Base-by-base conservation (phyloP, 208 protist genomes). In the Acanthamoeba lenticulata region DNA sequence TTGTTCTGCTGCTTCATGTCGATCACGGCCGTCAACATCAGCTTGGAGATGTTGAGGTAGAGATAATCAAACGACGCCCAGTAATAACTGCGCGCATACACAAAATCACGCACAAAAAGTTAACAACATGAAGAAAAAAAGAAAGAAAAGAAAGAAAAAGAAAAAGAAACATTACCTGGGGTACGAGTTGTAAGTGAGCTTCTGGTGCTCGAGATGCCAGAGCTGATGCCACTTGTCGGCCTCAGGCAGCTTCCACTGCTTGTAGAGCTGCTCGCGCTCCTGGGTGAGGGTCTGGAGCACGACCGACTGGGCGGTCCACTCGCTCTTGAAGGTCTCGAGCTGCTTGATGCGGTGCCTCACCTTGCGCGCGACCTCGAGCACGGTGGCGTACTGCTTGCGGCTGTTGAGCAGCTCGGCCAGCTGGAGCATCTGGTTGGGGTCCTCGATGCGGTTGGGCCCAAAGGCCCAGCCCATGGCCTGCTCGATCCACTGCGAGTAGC, bases 301-400 rank as follows among this genome's bases (percentile, higher is more conserved):
- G 65, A 74, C 32, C 65, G 65, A 74, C 65, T 74, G 65, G n/a
- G 65, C 65, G 65, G 65, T 36, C 65, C 65, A 74, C 36, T 74
- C 65, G n/a, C 38, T 74, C 65, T 74, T 74, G 65, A 74, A 74
- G 65, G 19, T 40, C 65, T 74, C 65, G 65, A 74, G 65, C 65
- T 74, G 65, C 65, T 74, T 74, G 65, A 74, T 74, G 65, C 65
- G 65, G 65, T 74, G n/a, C 65, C 65, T 74, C 65, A 74, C 65
- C 65, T 74, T 74, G 11, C 19, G 5, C 1, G 65, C 65, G 21
- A 74, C 65, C 6, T 74, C 65, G 65, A 74, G 65, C 65, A 74
- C 65, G 65, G 65, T 29, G n/a, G 65, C 6, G 65, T 42, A 74
- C 65, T 74, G 65, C 65, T 74, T 74, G 65, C 65, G 65, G 65